A percentile compares a stretch with the other conserved stretches of the same genome.
Evolutionary conservation across 2,329 filamentous ascomycete species (phyloP).

Genomic region (Chrysosporium queenslandicum): DNA sequence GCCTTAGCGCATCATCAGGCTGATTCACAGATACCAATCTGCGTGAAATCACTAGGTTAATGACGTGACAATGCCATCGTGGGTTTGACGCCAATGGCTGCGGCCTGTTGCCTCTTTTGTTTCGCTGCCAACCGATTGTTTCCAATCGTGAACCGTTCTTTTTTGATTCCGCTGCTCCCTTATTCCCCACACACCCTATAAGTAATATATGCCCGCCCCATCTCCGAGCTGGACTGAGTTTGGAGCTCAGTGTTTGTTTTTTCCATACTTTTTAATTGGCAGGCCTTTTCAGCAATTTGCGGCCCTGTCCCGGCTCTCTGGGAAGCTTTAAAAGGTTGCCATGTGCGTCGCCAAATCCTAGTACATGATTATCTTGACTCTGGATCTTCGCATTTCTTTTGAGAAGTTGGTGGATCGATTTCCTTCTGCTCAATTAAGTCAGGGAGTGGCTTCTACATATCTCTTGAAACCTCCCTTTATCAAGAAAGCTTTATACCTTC

Average conservation of each 20-base stretch:
- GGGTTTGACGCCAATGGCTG: slow-evolving; percentile 2
- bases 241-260: too few relatives aligned
- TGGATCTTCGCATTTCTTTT: slow-evolving; percentile 7
- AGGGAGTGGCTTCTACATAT: not conserved
- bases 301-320: slow-evolving; percentile 19
- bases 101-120: not conserved
- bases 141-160: slow-evolving; percentile 9
- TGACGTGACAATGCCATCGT: slow-evolving; percentile 9
- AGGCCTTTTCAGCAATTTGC: slow-evolving; percentile 8
- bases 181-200: slow-evolving; percentile 10
- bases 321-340: slow-evolving; percentile 19
- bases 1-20: slow-evolving; percentile 8
- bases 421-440: not conserved
- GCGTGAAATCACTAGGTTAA: slow-evolving; percentile 7
- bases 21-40: not conserved
- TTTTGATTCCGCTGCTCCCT: slow-evolving; percentile 7
- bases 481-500: not conserved
- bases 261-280: not conserved
- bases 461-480: not conserved
- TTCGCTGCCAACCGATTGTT: slow-evolving; percentile 3
- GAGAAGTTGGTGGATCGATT: not conserved
- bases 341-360: slow-evolving; percentile 14
- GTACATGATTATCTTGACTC: slow-evolving; percentile 4
- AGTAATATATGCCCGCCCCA: slow-evolving; percentile 4
- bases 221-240: slow-evolving; percentile 2